These are phyloP conservation scores for Boehmeria nivea DNA, from an alignment of 306 rosid species.

Conservation along the genomic window DNA sequence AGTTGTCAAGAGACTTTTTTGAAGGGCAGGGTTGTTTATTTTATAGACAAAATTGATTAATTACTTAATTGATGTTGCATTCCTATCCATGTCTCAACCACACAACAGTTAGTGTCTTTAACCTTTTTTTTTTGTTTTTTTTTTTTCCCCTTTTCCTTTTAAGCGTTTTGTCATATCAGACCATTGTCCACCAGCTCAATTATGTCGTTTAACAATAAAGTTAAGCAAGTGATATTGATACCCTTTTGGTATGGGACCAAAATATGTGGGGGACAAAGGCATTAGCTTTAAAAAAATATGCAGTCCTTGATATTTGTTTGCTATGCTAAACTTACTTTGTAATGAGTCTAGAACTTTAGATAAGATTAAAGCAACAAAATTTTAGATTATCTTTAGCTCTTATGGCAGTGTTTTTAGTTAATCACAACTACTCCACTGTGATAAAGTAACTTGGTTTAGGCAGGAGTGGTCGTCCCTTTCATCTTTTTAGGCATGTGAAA, in stretches of 20 bases:
- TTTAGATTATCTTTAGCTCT: too few species aligned
- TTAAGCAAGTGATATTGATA: neutral
- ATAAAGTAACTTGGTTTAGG: too few species aligned
- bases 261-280: neutral
- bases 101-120: constrained; percentile 12
- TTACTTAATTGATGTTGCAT: neutral
- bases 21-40: constrained; percentile 15
- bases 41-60: neutral
- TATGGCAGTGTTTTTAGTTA: too few species aligned
- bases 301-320: neutral
- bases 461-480: too few species aligned
- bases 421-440: too few species aligned
- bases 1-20: constrained; percentile 4
- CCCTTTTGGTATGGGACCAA: neutral
- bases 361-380: too few species aligned
- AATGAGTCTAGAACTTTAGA: too few species aligned
- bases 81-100: constrained; percentile 23
- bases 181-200: constrained; percentile 2
- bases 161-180: constrained; percentile 10
- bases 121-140: too few species aligned
- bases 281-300: neutral
- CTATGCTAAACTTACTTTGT: too few species aligned
- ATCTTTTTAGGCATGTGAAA: too few species aligned
- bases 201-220: neutral
- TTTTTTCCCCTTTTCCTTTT: constrained; percentile 5